These are phyloP conservation scores for Dionaea muscipula DNA, from an alignment of 179 eudicot genomes.

Conservation along the genomic window DNA sequence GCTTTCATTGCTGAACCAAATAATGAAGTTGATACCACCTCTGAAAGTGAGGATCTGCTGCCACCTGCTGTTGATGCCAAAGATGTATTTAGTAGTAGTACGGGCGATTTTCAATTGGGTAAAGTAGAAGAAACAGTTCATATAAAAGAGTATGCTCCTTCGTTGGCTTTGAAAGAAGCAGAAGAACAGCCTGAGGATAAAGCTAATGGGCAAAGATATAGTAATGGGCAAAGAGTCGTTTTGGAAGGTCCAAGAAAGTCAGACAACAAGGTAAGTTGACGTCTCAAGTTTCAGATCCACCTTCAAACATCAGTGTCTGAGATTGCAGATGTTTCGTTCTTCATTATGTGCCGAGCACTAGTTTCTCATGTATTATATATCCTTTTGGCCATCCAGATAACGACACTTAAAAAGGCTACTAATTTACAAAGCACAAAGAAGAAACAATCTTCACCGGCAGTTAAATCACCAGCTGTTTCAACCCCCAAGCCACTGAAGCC, in stretches of 20 bases:
- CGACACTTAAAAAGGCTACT: slow-evolving; percentile 27
- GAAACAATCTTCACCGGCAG: slow-evolving; percentile 29
- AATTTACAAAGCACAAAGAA: slow-evolving; percentile 26
- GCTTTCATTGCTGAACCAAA: too few species aligned
- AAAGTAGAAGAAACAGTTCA: background rate
- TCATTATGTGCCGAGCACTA: background rate
- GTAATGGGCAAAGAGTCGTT: slow-evolving; percentile 18
- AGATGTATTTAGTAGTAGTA: too few species aligned
- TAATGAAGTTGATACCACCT: too few species aligned
- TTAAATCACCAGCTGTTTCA: slow-evolving; percentile 22
- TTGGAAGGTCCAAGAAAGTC: slow-evolving; percentile 16
- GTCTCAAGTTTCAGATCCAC: background rate
- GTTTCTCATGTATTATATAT: slow-evolving; percentile 9
- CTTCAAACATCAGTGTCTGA: background rate
- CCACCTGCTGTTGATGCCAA: too few species aligned
- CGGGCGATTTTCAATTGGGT: too few species aligned
- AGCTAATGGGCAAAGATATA: slow-evolving; percentile 7
- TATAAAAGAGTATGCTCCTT: slow-evolving; percentile 19
- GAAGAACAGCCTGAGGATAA: slow-evolving; percentile 20
- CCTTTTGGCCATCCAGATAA: slow-evolving; percentile 21
- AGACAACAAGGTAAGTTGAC: slow-evolving; percentile 36
- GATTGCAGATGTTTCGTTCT: background rate
- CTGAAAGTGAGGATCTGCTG: too few species aligned
- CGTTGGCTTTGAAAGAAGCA: slow-evolving; percentile 15
- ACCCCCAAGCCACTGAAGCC: slow-evolving; percentile 32